Evolutionary conservation across 1,284 basidiomycete species (phyloP).

Genomic region (Marasmius sp.): DNA sequence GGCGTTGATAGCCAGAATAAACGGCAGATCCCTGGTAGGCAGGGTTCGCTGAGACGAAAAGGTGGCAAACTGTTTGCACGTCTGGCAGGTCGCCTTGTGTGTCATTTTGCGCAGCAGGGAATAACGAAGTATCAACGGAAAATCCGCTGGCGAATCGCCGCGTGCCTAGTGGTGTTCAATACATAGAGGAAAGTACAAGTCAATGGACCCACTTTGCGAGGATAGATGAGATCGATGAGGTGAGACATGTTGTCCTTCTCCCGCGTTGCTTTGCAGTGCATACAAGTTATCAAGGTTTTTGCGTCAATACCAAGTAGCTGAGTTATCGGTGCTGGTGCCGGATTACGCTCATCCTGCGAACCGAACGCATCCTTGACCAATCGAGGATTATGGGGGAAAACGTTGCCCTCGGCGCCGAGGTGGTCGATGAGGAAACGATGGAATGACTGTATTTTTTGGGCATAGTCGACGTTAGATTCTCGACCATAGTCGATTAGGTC

Average conservation of each 20-base stretch:
- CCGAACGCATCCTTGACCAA: slow-evolving; percentile 39
- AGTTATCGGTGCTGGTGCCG: slow-evolving; percentile 65
- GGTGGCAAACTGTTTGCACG: slow-evolving; percentile 76
- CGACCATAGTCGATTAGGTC: slow-evolving; percentile 90
- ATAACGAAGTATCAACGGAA: slow-evolving; percentile 70
- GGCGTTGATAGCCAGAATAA: slow-evolving; percentile 88
- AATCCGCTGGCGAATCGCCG: slow-evolving; percentile 52
- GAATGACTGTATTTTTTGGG: slow-evolving; percentile 90
- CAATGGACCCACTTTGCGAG: slow-evolving; percentile 59
- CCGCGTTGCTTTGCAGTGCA: slow-evolving; percentile 68
- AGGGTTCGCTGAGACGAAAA: slow-evolving; percentile 77
- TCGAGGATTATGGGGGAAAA: slow-evolving; percentile 58
- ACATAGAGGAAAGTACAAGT: background rate
- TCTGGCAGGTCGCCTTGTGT: slow-evolving; percentile 84
- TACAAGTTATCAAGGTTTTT: slow-evolving; percentile 75
- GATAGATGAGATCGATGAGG: slow-evolving; percentile 87
- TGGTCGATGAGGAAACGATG: slow-evolving; percentile 92
- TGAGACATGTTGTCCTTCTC: slow-evolving; percentile 79
- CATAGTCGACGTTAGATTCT: slow-evolving; percentile 74
- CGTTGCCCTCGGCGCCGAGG: slow-evolving; percentile 69
- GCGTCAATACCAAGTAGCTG: slow-evolving; percentile 81
- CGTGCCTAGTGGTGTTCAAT: slow-evolving; percentile 42
- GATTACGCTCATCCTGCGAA: slow-evolving; percentile 28
- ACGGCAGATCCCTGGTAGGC: slow-evolving; percentile 69
- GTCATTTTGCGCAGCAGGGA: slow-evolving; percentile 82